A percentile compares a stretch with the other conserved stretches of the same genome.
phyloP scores from a whole-genome alignment of 208 protist species.

The Zelonia costaricensis region DNA sequence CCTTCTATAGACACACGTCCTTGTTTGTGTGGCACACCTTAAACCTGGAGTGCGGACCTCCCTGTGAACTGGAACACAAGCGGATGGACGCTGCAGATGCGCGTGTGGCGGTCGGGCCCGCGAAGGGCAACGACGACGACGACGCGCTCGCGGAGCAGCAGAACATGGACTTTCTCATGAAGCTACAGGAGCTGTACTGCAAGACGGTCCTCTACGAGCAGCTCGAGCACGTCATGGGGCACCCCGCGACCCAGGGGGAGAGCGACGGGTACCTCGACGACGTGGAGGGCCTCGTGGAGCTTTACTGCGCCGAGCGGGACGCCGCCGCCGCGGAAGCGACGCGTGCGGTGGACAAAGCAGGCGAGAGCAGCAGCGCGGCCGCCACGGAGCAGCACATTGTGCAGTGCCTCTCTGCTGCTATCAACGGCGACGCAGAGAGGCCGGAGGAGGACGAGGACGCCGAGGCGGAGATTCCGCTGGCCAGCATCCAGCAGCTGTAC shows the following conservation, averaged over 20 bases:
- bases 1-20: no score
- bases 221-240: slow-evolving; percentile 77
- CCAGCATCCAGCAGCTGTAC: slow-evolving; percentile 64
- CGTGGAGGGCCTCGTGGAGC: slow-evolving; percentile 67
- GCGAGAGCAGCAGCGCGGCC: slow-evolving; percentile 2
- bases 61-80: neutral
- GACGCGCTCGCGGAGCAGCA: slow-evolving; percentile 41
- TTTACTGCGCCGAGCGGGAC: slow-evolving; percentile 40
- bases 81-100: neutral
- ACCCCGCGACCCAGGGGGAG: slow-evolving; percentile 55
- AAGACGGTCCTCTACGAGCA: slow-evolving; percentile 77
- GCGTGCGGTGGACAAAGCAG: no score
- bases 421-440: slow-evolving; percentile 18
- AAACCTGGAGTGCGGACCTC: no score
- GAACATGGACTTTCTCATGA: slow-evolving; percentile 46
- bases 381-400: slow-evolving; percentile 24
- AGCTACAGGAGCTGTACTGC: slow-evolving; percentile 82
- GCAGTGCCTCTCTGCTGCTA: slow-evolving; percentile 20
- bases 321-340: slow-evolving; percentile 13
- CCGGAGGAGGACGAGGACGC: slow-evolving; percentile 25
- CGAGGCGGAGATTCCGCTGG: slow-evolving; percentile 41
- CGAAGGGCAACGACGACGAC: slow-evolving; percentile 5
- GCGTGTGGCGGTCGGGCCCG: no score
- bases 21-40: no score
- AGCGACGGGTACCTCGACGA: slow-evolving; percentile 81